Evolutionary conservation across 2,329 filamentous ascomycete species (phyloP).

Genomic region (Sporothrix euskadiensis): DNA sequence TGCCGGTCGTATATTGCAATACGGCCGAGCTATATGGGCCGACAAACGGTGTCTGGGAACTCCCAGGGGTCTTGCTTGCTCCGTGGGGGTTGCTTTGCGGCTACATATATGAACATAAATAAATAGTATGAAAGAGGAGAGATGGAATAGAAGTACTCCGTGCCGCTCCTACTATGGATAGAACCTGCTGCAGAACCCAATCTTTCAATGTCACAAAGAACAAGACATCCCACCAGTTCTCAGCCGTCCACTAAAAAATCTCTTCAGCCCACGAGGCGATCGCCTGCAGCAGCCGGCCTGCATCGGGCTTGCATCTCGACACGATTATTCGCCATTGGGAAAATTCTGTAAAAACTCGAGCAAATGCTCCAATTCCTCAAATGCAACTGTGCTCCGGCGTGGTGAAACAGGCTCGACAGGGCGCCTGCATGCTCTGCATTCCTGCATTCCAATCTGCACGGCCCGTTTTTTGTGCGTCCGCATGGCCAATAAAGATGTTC

Average conservation of each 20-base stretch:
- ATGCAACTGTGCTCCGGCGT: neutral
- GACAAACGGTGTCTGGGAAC: too few relatives aligned
- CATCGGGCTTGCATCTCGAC: neutral
- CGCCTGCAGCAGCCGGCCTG: constrained; percentile 5
- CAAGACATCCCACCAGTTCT: neutral
- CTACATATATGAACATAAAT: too few relatives aligned
- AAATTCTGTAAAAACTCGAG: neutral
- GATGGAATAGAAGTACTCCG: neutral
- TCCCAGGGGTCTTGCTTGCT: too few relatives aligned
- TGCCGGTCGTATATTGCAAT: neutral
- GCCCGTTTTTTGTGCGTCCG: constrained; percentile 29
- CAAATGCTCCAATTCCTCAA: neutral
- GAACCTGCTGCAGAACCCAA: neutral
- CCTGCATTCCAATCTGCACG: neutral
- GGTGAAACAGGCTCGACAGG: neutral
- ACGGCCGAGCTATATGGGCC: neutral
- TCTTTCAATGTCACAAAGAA: neutral
- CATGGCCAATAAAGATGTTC: constrained; percentile 35
- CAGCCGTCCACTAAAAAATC: constrained; percentile 19
- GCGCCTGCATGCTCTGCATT: neutral
- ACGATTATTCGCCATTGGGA: constrained; percentile 7
- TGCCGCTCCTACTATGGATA: neutral
- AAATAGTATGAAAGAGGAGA: neutral
- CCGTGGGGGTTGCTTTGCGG: neutral
- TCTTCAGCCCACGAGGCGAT: constrained; percentile 25